Percentiles rank a stretch among this genome's conserved stretches.
These are phyloP conservation scores for Aspergillus sclerotiicarbonarius DNA, from an alignment of 495 filamentous ascomycete genomes.

Conservation along the genomic window DNA sequence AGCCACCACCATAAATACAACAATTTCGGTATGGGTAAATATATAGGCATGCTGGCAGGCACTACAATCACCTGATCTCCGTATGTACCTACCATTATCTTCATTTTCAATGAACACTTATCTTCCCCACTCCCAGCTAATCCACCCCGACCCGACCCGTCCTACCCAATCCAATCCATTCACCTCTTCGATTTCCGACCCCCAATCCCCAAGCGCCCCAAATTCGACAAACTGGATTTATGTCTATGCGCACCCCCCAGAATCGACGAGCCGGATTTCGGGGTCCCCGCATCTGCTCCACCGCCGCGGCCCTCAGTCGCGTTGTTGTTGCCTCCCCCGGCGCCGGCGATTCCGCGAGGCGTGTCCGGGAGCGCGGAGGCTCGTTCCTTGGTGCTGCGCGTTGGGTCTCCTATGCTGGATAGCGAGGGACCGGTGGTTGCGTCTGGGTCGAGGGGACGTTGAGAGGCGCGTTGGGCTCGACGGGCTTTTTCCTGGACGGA, in stretches of 20 bases:
- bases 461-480: constrained; percentile 44
- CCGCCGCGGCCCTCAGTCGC: constrained; percentile 19
- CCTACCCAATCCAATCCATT: background rate
- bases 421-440: constrained; percentile 13
- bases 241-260: constrained; percentile 50
- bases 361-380: constrained; percentile 34
- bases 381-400: constrained; percentile 34
- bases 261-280: constrained; percentile 30
- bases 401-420: background rate
- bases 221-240: constrained; percentile 64
- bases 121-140: background rate
- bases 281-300: constrained; percentile 19
- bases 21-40: too few species aligned
- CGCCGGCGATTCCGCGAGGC: constrained; percentile 32
- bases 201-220: constrained; percentile 68
- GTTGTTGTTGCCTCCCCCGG: constrained; percentile 30
- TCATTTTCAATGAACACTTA: too few species aligned
- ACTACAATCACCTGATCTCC: too few species aligned
- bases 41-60: too few species aligned
- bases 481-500: constrained; percentile 79
- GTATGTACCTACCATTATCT: too few species aligned
- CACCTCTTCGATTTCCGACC: constrained; percentile 53
- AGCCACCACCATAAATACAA: too few species aligned
- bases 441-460: constrained; percentile 32
- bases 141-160: too few species aligned